A percentile compares a stretch with the other conserved stretches of the same genome.
phyloP scores from a whole-genome alignment of 2,329 filamentous ascomycete species.

The Claviceps cyperi region DNA sequence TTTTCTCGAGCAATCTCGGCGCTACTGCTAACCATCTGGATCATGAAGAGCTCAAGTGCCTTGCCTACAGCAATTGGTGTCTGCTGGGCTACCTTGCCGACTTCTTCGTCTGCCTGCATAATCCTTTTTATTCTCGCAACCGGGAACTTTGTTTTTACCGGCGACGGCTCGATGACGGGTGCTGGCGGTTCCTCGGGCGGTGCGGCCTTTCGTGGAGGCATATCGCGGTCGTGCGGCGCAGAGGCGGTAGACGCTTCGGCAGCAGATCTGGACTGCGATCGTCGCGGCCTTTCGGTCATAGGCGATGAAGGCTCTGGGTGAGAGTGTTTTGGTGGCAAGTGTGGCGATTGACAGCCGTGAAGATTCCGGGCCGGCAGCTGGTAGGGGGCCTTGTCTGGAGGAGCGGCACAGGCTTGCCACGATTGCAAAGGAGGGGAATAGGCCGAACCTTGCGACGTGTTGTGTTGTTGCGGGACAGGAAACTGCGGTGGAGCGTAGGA shows the following conservation, averaged over 20 bases:
- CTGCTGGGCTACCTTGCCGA: slow-evolving; percentile 95
- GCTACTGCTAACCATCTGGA: slow-evolving; percentile 77
- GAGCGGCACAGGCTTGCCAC: slow-evolving; percentile 7
- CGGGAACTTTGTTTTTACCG: slow-evolving; percentile 90
- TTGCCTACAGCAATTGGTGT: slow-evolving; percentile 93
- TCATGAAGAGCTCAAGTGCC: slow-evolving; percentile 95
- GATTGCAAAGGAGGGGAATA: slow-evolving; percentile 12
- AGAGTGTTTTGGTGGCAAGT: slow-evolving; percentile 4
- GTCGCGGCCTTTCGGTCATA: slow-evolving; percentile 2
- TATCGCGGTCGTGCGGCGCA: slow-evolving; percentile 10
- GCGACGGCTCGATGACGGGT: slow-evolving; percentile 41
- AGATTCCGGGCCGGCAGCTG: slow-evolving; percentile 7
- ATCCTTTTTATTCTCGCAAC: slow-evolving; percentile 97
- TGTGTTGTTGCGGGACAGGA: slow-evolving; percentile 13
- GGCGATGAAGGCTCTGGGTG: not conserved
- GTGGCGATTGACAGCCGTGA: slow-evolving; percentile 8
- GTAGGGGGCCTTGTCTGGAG: slow-evolving; percentile 8
- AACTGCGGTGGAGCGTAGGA: slow-evolving; percentile 16
- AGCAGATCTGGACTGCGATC: slow-evolving; percentile 2
- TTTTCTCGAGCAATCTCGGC: slow-evolving; percentile 70
- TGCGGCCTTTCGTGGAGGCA: slow-evolving; percentile 20
- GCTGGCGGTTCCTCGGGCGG: slow-evolving; percentile 16
- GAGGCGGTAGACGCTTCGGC: not conserved
- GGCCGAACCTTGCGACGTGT: slow-evolving; percentile 11
- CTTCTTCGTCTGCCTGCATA: slow-evolving; percentile 98